Base-by-base conservation (phyloP, 345 rosid species). In the Eucalyptus fibrosa region DNA sequence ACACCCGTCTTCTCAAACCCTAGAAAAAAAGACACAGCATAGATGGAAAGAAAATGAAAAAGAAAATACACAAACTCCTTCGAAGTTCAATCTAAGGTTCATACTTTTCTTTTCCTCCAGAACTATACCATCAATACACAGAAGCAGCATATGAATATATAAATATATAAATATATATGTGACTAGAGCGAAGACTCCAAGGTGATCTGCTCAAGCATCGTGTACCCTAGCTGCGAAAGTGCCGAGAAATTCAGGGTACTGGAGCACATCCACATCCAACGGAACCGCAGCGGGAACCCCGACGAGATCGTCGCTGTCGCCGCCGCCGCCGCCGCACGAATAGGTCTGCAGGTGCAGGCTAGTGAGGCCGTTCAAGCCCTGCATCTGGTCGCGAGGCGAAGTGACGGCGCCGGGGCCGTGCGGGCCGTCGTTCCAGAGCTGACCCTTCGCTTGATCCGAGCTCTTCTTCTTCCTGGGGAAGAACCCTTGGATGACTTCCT, bases 401-500 rank as follows among this genome's bases (percentile, higher is more conserved):
- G 85, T 77, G 47, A 77, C 85, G 47, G 28, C 47, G 85, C 47
- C 47, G 30, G 4, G 85, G 47, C 47, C 85, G 85, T 77, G 47
- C 47, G 85, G 85, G 47, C 44, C 30, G 30, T 42, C 45, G 85
- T 77, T 77, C 85, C 47, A 77, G 24, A 77, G 42, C 85, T 77
- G 85, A 40, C 47, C 67, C 88, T 51, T 60, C 50, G n/a, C 65
- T 87, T 87, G 88, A 56, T 87, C 88, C 42, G 88, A 34, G 60
- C 87, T 32, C 87, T 86, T 77, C 47, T 77, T 59, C 89, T 72
- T 94, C 88, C 87, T 92, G 7, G 97, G 97, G 16, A 94, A 69
- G 91, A 94, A 98, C 86, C 97, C 99, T 85, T 94, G 97, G 87
- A 98, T 95, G 86, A 98, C 91, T 80, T 97, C 99, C 86, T 97